Base-by-base conservation (phyloP, 2,329 filamentous ascomycete genomes). In the Didymosphaeria variabile region DNA sequence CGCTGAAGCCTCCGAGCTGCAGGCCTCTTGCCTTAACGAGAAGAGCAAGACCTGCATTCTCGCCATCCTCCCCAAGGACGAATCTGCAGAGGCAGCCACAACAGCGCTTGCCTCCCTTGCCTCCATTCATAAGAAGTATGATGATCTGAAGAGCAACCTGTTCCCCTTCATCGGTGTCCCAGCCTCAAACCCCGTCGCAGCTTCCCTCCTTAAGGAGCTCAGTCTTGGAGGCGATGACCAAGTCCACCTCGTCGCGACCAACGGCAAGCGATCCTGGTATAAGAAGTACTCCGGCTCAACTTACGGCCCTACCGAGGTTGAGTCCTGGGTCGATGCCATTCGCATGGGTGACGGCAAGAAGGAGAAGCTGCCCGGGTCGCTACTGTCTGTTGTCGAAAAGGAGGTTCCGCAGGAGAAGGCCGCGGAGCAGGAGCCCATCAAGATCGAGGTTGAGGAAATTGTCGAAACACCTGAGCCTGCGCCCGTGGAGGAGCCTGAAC, bases 271-370 rank as follows among this genome's bases (percentile, higher is more conserved):
- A 57, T 86, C 87, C 45, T 99, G 95, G 95, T 96, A 90, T 87
- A 90, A 91, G 71, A 87, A 86, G 60, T 95, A 92, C 76, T 81
- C 87, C 51, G 87, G 85, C 7, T 77, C 79, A 9, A 76, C 79
- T 17, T 88, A 88, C 47, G 87, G 86, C 57, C 74, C 84, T 26
- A 82, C 86, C 57, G 86, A 85, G 29, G 82, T 99, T 32, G 92
- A 97, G 80, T 82, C 83, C 63, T 99, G 94, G 93, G 87, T 99
- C 61, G 95, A 99, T 72, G 85, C 87, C n/a, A 93, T 98, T 64
- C 89, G 93, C 40, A 86, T 99, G 84, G 92, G 94, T 55, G 94
- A 98, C 74, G 91, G 92, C 2, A 81, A 86, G 61, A 97, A 94
- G 84, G 85, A 88, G 71, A 91, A 87, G 69, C 74, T 94, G 17